A percentile compares a stretch with the other conserved stretches of the same genome.
phyloP scores from a whole-genome alignment of 805 yeast species.

The Cyberlindnera nakhonratchasimensis region DNA sequence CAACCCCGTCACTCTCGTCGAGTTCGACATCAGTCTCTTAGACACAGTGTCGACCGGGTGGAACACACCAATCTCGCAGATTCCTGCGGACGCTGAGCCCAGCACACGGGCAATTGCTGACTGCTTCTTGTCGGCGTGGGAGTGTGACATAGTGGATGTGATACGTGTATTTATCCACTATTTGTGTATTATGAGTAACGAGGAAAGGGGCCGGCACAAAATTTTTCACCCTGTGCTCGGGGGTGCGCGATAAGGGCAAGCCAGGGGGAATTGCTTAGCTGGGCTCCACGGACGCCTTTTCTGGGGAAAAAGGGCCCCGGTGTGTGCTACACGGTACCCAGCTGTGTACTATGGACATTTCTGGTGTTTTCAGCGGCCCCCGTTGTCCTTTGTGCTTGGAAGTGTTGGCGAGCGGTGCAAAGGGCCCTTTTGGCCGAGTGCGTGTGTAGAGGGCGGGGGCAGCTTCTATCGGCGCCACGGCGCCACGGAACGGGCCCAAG shows the following conservation, averaged over 20 bases:
- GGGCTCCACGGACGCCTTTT: background rate
- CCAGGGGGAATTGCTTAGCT: too few relatives aligned
- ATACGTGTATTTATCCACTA: too few relatives aligned
- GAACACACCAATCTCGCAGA: conserved; percentile 93
- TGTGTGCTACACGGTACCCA: background rate
- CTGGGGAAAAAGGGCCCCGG: background rate
- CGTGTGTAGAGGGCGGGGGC: too few relatives aligned
- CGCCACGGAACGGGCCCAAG: too few relatives aligned
- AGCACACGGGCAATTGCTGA: conserved; percentile 86
- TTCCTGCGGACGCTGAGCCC: conserved; percentile 97
- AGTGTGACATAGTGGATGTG: conserved; percentile 20
- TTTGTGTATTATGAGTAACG: background rate
- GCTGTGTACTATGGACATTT: too few relatives aligned
- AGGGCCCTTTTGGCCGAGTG: too few relatives aligned
- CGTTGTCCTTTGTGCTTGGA: too few relatives aligned
- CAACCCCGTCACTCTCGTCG: conserved; percentile 58
- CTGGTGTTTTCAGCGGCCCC: too few relatives aligned
- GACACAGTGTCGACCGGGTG: conserved; percentile 99
- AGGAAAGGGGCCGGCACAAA: background rate
- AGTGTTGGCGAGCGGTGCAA: too few relatives aligned
- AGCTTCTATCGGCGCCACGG: too few relatives aligned
- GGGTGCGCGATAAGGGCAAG: conserved; percentile 4
- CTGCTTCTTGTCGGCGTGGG: conserved; percentile 67
- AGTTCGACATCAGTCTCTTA: conserved; percentile 88
- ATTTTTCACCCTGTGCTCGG: conserved; percentile 1